phyloP scores from a whole-genome alignment of 257 asterid species.

The Asclepias syriaca region DNA sequence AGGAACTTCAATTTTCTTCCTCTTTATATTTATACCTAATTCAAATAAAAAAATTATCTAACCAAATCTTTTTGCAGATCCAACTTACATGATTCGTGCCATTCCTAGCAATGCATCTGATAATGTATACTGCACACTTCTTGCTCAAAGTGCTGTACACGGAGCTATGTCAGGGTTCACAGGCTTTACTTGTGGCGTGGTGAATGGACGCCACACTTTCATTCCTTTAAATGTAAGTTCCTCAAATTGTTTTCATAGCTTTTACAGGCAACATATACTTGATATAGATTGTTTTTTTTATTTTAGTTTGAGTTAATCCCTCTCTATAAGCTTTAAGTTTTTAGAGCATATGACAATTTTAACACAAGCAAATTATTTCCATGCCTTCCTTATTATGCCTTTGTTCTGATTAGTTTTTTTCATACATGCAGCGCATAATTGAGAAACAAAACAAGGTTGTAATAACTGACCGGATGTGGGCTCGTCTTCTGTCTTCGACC shows the following conservation, averaged over 20 bases:
- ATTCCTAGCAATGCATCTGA: constrained; percentile 55
- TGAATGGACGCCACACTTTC: constrained; percentile 46
- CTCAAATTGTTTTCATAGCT: background rate
- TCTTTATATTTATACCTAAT: background rate
- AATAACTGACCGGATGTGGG: constrained; percentile 53
- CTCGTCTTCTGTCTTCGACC: constrained; percentile 52
- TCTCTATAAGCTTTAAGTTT: too few species aligned
- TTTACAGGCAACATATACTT: background rate
- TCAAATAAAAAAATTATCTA: constrained; percentile 1
- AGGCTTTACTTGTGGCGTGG: constrained; percentile 46
- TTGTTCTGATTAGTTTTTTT: background rate
- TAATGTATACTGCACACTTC: constrained; percentile 49
- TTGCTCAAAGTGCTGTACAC: constrained; percentile 55
- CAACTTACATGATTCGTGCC: constrained; percentile 57
- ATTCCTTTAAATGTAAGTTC: constrained; percentile 45
- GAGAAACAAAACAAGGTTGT: constrained; percentile 47
- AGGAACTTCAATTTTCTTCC: constrained; percentile 5
- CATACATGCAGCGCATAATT: constrained; percentile 36
- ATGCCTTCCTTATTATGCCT: background rate
- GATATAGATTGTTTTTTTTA: background rate
- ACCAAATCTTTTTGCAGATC: constrained; percentile 30
- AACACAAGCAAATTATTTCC: too few species aligned
- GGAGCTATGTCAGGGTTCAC: constrained; percentile 57
- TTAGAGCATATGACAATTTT: too few species aligned
- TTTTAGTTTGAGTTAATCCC: background rate